Evolutionary conservation across 1,284 basidiomycete species (phyloP).

Genomic region (Cutaneotrichosporon cutaneum): DNA sequence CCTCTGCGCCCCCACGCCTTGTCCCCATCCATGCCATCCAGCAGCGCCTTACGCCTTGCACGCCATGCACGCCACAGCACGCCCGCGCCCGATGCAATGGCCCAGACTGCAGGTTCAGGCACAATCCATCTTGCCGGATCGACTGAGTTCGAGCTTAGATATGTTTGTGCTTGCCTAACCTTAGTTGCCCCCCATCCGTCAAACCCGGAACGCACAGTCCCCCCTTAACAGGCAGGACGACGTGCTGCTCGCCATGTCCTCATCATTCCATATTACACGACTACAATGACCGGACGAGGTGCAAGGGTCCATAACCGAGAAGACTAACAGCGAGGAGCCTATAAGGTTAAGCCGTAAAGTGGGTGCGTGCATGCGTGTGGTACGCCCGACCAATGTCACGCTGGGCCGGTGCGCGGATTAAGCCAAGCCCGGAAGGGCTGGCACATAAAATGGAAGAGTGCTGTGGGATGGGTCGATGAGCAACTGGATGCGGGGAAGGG

Average conservation of each 20-base stretch:
- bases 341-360: neutral
- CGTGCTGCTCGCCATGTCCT: neutral
- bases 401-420: conserved; percentile 3
- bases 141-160: too few species aligned
- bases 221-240: too few species aligned
- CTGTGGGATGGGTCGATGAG: neutral
- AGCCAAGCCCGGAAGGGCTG: neutral
- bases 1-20: too few species aligned
- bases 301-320: neutral
- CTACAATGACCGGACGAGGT: neutral
- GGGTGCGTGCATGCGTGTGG: neutral
- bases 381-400: conserved; percentile 6
- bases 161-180: too few species aligned
- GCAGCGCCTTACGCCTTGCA: too few species aligned
- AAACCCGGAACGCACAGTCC: too few species aligned
- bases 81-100: too few species aligned
- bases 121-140: too few species aligned
- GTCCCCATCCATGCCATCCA: too few species aligned
- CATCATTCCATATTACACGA: neutral
- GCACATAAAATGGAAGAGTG: neutral
- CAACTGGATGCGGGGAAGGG: neutral
- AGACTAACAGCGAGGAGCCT: neutral
- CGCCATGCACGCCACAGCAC: too few species aligned
- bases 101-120: too few species aligned
- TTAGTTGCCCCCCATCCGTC: too few species aligned